Base-by-base conservation (phyloP, 2,329 filamentous ascomycete species). In the Didymella segeticola region DNA sequence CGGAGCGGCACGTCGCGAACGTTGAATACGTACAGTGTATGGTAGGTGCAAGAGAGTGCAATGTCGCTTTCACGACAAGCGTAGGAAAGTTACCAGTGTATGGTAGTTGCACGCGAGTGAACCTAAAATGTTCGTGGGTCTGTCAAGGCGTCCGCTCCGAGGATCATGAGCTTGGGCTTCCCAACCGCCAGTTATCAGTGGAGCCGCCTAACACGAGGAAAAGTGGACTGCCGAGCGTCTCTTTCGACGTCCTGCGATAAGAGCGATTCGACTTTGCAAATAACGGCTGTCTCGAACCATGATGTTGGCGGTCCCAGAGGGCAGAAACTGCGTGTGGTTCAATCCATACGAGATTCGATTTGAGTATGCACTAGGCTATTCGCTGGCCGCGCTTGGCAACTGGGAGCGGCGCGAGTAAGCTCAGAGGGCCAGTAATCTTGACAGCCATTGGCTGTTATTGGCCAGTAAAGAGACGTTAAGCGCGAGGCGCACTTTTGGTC, bases 171-270 rank as follows among this genome's bases (percentile, higher is more conserved):
- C 45, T 45, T 22, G 46, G 45, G 46, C 51, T 25, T 17, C 26
- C 50, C 45, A 48, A 54, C 33, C 45, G 39, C 48, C 27, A 50
- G 29, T 49, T 54, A 54, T 54, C 51, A 54, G 51, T 54, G 51
- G 51, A 46, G 45, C 51, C 46, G 23, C 23, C 27, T 11, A 46
- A 45, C 34, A 46, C 39, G 51, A 54, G 23, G 34, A 54, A 54
- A 54, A 54, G 51, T 54, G 51, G 51, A 36, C 23, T 53, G 33
- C 38, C 38, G 27, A 38, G 43, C 29, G 12, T 45, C 39, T 53
- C 23, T 49, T 47, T 39, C 20, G 39, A 54, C 45, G 51, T 45
- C 45, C 5, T 25, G 45, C 38, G 51, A 54, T 54, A 54, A 54
- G 45, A 17, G 23, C 5, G 27, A 39, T 48, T 42, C 37, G 43